These are phyloP conservation scores for Cudoniella acicularis DNA, from an alignment of 495 filamentous ascomycete species.

Conservation along the genomic window DNA sequence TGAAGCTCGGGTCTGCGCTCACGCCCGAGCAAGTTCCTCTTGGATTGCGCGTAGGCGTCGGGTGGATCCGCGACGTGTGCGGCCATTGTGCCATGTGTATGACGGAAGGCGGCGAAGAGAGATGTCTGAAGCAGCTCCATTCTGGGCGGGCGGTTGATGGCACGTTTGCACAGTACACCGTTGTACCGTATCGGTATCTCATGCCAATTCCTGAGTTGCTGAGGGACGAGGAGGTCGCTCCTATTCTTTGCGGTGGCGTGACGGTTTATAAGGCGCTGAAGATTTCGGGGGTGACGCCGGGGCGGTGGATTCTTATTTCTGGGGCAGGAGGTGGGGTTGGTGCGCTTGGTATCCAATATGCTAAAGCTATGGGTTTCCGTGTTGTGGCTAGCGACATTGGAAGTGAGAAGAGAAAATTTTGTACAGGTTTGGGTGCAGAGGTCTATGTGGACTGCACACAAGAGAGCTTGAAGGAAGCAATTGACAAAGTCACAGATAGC, in stretches of 20 bases:
- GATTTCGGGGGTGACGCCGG: slow-evolving; percentile 49
- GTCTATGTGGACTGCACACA: slow-evolving; percentile 61
- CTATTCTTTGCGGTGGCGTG: slow-evolving; percentile 63
- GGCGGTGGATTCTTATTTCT: slow-evolving; percentile 58
- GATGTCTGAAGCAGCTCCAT: slow-evolving; percentile 51
- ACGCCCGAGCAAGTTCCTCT: slow-evolving; percentile 51
- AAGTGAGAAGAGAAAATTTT: slow-evolving; percentile 49
- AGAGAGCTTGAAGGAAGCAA: slow-evolving; percentile 35
- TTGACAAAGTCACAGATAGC: slow-evolving; percentile 49
- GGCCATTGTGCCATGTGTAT: slow-evolving; percentile 39
- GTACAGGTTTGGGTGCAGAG: slow-evolving; percentile 57
- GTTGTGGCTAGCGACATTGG: slow-evolving; percentile 66
- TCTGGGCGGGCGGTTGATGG: slow-evolving; percentile 48
- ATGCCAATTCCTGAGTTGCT: slow-evolving; percentile 61
- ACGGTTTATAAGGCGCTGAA: slow-evolving; percentile 53
- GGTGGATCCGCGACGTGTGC: slow-evolving; percentile 39
- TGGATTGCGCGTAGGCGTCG: slow-evolving; percentile 60
- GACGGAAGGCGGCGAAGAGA: slow-evolving; percentile 43
- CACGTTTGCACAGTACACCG: slow-evolving; percentile 68
- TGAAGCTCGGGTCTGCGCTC: slow-evolving; percentile 51
- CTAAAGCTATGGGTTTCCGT: slow-evolving; percentile 59
- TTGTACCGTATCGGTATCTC: slow-evolving; percentile 58
- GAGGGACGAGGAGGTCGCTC: slow-evolving; percentile 52
- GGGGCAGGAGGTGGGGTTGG: slow-evolving; percentile 62
- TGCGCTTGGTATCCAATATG: slow-evolving; percentile 59